Conservation (phyloP, 2,329 filamentous ascomycete species). For the Teratosphaeria zuluensis region DNA sequence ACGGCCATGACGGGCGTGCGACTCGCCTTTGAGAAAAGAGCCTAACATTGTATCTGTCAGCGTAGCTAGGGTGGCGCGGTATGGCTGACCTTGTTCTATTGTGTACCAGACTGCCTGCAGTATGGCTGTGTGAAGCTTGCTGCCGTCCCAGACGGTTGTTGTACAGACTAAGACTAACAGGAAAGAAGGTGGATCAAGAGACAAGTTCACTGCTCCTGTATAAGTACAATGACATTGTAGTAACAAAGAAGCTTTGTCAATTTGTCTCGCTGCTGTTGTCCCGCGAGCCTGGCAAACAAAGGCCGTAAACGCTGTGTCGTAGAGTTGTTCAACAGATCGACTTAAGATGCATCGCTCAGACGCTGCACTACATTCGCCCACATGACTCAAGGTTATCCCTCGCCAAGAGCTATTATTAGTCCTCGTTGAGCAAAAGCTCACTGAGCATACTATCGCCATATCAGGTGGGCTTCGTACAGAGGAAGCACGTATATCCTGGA, state of each 20-base stretch:
- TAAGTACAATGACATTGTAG: not conserved
- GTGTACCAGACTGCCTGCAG: not conserved
- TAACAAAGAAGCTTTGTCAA: not conserved
- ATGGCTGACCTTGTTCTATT: not conserved
- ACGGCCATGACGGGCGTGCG: not conserved
- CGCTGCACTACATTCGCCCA: slow-evolving; percentile 1
- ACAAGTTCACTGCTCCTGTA: not conserved
- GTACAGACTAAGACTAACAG: not conserved
- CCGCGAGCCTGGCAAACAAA: slow-evolving; percentile 2
- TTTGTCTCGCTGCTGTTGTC: not conserved
- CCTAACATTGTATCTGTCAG: not conserved
- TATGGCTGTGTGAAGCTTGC: not conserved
- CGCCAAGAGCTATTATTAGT: not conserved
- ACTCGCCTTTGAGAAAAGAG: not conserved
- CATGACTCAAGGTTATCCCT: not conserved
- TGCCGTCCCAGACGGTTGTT: not conserved
- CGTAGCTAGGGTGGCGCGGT: not conserved
- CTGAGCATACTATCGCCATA: not conserved
- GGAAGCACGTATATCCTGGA: slow-evolving; percentile 40
- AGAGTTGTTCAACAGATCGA: not conserved
- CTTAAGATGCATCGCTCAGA: slow-evolving; percentile 3
- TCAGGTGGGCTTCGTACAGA: slow-evolving; percentile 30
- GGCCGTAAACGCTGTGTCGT: not conserved
- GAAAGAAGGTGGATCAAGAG: not conserved
- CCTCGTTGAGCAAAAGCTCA: too few species aligned